These are phyloP conservation scores for Gonapodya prolifera DNA, from an alignment of 192 early-diverging fungal species.

Conservation along the genomic window DNA sequence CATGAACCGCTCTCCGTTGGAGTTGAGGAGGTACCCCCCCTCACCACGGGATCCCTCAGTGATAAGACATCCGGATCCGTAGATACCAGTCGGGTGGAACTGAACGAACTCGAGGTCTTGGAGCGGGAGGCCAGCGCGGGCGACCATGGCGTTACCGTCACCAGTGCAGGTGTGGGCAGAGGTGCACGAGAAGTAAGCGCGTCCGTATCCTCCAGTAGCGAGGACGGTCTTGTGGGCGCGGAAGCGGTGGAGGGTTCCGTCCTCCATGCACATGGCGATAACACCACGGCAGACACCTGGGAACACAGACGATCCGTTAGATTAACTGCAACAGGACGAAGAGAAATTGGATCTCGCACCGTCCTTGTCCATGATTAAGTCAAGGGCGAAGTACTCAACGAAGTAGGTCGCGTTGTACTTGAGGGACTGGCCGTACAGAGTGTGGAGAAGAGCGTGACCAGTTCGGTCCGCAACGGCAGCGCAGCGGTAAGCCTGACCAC, in stretches of 20 bases:
- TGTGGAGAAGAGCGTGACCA: conserved; percentile 94
- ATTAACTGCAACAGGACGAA: background rate
- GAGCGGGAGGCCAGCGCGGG: conserved; percentile 87
- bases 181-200: conserved; percentile 97
- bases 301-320: background rate
- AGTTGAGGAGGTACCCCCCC: conserved; percentile 94
- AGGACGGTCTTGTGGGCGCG: conserved; percentile 93
- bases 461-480: conserved; percentile 98
- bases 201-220: conserved; percentile 98
- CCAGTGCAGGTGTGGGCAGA: conserved; percentile 98
- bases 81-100: conserved; percentile 99
- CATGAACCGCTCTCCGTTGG: conserved; percentile 97
- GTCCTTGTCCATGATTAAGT: conserved; percentile 97
- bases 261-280: conserved; percentile 93
- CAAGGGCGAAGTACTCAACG: conserved; percentile 98
- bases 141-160: conserved; percentile 98
- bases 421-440: conserved; percentile 93
- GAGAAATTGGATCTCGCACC: background rate
- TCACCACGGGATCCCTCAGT: conserved; percentile 95
- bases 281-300: conserved; percentile 80
- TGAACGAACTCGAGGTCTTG: conserved; percentile 99
- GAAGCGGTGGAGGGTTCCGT: conserved; percentile 96
- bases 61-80: conserved; percentile 94
- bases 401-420: conserved; percentile 94
- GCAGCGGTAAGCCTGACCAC: conserved; percentile 92